These are phyloP conservation scores for Fraxinus floribunda DNA, from an alignment of 305 asterid species.

Conservation along the genomic window DNA sequence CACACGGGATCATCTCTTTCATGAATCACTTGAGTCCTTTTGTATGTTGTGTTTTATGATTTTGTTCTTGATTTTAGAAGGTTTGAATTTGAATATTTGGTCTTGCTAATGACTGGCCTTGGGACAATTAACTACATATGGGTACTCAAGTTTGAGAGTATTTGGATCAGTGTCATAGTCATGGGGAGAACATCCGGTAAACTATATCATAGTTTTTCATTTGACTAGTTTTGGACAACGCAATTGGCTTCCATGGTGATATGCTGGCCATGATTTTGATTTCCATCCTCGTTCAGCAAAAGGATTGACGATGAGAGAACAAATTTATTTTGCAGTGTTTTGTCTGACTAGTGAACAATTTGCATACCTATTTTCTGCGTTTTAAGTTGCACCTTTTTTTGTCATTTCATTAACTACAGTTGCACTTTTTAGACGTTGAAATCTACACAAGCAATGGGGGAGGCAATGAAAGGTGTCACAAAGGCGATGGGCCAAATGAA, in stretches of 20 bases:
- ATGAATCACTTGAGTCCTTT: background rate
- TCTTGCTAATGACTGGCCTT: background rate
- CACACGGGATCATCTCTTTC: background rate
- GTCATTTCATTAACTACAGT: background rate
- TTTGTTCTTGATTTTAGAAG: background rate
- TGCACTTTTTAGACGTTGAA: constrained; percentile 63
- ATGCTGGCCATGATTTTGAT: background rate
- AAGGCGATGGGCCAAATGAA: constrained; percentile 99
- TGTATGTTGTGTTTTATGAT: background rate
- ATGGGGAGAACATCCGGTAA: background rate
- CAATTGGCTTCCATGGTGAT: background rate
- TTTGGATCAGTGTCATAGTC: background rate
- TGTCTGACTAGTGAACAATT: background rate
- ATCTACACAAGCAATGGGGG: constrained; percentile 99
- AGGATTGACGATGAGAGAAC: background rate
- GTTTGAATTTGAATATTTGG: background rate
- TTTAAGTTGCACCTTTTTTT: background rate
- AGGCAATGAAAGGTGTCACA: constrained; percentile 99
- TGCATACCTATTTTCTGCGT: background rate
- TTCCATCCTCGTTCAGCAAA: background rate
- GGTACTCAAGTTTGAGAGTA: background rate
- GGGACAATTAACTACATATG: background rate
- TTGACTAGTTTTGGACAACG: background rate
- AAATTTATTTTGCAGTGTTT: background rate
- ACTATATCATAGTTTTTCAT: background rate